These are phyloP conservation scores for Castanopsis chinensis DNA, from an alignment of 306 rosid genomes.

Conservation along the genomic window DNA sequence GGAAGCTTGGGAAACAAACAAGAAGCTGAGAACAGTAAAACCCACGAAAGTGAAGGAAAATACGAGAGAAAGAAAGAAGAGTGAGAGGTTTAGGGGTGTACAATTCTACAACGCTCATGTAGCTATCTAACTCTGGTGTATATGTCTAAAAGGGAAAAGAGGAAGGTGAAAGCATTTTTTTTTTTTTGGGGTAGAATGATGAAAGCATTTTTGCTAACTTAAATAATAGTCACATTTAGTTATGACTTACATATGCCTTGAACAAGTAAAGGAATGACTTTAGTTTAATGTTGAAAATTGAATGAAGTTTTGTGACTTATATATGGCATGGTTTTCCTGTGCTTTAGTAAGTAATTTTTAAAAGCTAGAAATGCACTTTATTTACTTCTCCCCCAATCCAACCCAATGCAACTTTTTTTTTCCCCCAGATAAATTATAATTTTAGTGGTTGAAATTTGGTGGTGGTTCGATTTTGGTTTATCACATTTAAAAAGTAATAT, in stretches of 20 bases:
- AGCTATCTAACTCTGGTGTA: too few species aligned
- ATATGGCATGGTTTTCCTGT: background rate
- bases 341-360: background rate
- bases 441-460: too few species aligned
- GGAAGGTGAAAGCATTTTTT: too few species aligned
- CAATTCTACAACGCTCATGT: background rate
- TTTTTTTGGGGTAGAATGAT: too few species aligned
- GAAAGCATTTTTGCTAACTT: background rate
- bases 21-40: conserved; percentile 21
- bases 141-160: too few species aligned
- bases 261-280: background rate
- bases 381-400: background rate
- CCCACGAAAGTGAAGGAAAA: conserved; percentile 42
- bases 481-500: too few species aligned
- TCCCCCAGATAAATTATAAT: too few species aligned
- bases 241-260: background rate
- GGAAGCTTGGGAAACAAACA: conserved; percentile 7
- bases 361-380: background rate
- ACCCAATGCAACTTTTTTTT: too few species aligned
- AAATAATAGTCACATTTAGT: background rate
- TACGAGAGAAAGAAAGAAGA: conserved; percentile 36
- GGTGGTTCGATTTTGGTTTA: too few species aligned
- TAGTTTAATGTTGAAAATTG: background rate
- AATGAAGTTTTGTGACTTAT: background rate
- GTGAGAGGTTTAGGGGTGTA: conserved; percentile 3